These are phyloP conservation scores for Coniochaeta sp. DNA, from an alignment of 2,329 filamentous ascomycete genomes.

Conservation along the genomic window DNA sequence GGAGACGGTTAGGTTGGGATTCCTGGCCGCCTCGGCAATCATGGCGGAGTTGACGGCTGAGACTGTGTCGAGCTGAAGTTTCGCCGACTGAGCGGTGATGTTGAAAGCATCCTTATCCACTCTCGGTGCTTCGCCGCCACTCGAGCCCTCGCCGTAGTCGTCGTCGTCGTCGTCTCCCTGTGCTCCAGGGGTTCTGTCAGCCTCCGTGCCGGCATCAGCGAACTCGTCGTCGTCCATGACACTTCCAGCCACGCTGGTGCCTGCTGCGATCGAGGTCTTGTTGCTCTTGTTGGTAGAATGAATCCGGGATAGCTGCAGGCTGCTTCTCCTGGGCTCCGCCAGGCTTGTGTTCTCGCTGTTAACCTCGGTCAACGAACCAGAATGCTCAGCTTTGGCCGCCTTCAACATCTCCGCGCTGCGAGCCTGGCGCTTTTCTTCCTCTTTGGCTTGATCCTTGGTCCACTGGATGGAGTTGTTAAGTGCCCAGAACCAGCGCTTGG, in stretches of 20 bases:
- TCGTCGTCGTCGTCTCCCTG: conserved; percentile 56
- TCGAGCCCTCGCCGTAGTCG: conserved; percentile 74
- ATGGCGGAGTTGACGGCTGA: conserved; percentile 79
- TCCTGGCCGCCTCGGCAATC: conserved; percentile 61
- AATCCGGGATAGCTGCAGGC: conserved; percentile 36
- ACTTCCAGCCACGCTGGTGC: conserved; percentile 40
- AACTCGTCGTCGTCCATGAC: conserved; percentile 48
- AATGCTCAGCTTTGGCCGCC: conserved; percentile 70
- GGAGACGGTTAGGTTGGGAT: conserved; percentile 65
- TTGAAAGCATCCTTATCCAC: conserved; percentile 90
- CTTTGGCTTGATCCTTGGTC: conserved; percentile 93
- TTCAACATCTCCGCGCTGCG: conserved; percentile 68
- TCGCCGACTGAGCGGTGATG: conserved; percentile 93
- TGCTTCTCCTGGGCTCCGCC: conserved; percentile 36
- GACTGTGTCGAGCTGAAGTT: conserved; percentile 85
- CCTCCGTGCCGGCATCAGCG: conserved; percentile 38
- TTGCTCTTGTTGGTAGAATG: conserved; percentile 27
- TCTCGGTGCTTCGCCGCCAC: conserved; percentile 65
- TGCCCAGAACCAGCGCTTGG: conserved; percentile 98
- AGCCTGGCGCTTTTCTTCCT: conserved; percentile 72
- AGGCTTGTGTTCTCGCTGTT: conserved; percentile 47
- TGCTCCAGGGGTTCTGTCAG: conserved; percentile 28
- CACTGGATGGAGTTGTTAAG: conserved; percentile 98
- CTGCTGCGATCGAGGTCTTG: conserved; percentile 28
- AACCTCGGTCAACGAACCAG: conserved; percentile 37